Evolutionary conservation across 2,329 filamentous ascomycete species (phyloP).

Genomic region (Aureobasidium musti): DNA sequence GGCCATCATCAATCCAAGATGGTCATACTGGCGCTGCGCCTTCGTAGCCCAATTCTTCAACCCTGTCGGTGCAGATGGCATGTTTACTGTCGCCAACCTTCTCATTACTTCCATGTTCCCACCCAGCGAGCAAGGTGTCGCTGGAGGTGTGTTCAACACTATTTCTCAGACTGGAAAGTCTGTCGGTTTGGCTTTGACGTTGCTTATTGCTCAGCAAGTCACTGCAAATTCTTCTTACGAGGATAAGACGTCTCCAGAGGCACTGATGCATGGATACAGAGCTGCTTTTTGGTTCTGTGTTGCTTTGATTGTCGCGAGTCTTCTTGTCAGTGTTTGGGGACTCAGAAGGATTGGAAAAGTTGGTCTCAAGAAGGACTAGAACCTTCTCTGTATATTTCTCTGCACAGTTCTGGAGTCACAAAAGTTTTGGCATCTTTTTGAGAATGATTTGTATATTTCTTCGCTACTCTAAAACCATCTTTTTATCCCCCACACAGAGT

Average conservation of each 20-base stretch:
- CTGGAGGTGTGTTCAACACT: constrained; percentile 52
- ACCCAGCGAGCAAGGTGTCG: constrained; percentile 46
- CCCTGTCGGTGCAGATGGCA: constrained; percentile 48
- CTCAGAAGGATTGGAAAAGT: constrained; percentile 50
- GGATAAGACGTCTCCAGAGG: constrained; percentile 41
- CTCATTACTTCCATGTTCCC: constrained; percentile 49
- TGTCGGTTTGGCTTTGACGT: constrained; percentile 45
- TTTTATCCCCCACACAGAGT: no score
- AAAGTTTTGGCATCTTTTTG: neutral
- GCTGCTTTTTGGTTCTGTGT: constrained; percentile 50
- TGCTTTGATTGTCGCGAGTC: constrained; percentile 40
- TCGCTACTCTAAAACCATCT: no score
- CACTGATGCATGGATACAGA: constrained; percentile 47
- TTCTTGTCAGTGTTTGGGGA: constrained; percentile 44
- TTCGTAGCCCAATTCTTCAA: constrained; percentile 50
- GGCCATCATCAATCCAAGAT: constrained; percentile 49
- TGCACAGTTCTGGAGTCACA: neutral
- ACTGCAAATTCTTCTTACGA: constrained; percentile 33
- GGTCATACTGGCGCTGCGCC: constrained; percentile 52
- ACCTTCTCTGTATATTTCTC: neutral
- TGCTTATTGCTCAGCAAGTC: constrained; percentile 42
- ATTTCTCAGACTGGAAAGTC: constrained; percentile 48
- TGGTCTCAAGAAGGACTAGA: constrained; percentile 46
- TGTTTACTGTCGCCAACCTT: constrained; percentile 50
- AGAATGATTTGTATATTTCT: neutral